Base-by-base conservation (phyloP, 257 asterid genomes). In the Orobanche coerulescens region DNA sequence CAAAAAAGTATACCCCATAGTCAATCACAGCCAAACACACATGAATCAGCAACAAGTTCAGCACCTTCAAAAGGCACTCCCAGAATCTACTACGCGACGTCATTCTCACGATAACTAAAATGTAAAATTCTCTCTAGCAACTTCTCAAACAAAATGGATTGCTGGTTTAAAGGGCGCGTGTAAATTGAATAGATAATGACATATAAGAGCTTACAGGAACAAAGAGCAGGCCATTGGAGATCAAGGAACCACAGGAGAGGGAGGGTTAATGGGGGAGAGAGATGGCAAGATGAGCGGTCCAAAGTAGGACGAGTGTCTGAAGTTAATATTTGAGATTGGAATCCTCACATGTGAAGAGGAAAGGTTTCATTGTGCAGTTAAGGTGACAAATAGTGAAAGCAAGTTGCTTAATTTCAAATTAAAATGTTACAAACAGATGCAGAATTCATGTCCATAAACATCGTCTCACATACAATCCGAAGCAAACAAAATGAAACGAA, bases 1-100 rank as follows among this genome's bases (percentile, higher is more conserved):
- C 85, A 61, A 84, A 87, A 19, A 84, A 84, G 75, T 81, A 87
- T 61, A 87, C 71, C 18, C 95, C 95, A 67, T 84, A 87, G 4
- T 94, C 95, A 66, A 84, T 74, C 87, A 82, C 84, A 6, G 87
- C 83, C 75, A 87, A 76, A 61, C 95, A 90, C 70, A 75, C 81
- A 23, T 84, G 73, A 52, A 87, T 71, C 75, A 87, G 48, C 19
- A 87, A 34, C 58, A 84, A 76, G 79, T 87, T 87, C 74, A 87
- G 63, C 70, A 82, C 53, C 90, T 80, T 87, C 86, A 87, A 73
- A 19, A 87, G 73, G 76, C 87, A 87, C 76, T 80, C 88, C 65
- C 82, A 84, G 47, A 73, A 80, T 8, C 95, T 94, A 71, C 71
- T 80, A 77, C 95, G 84, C 66, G n/a, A n/a, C n/a, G 86, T 88